A percentile compares a stretch with the other conserved stretches of the same genome.
Conservation (phyloP, 78 protist genomes). For the Polysphondylium violaceum region DNA sequence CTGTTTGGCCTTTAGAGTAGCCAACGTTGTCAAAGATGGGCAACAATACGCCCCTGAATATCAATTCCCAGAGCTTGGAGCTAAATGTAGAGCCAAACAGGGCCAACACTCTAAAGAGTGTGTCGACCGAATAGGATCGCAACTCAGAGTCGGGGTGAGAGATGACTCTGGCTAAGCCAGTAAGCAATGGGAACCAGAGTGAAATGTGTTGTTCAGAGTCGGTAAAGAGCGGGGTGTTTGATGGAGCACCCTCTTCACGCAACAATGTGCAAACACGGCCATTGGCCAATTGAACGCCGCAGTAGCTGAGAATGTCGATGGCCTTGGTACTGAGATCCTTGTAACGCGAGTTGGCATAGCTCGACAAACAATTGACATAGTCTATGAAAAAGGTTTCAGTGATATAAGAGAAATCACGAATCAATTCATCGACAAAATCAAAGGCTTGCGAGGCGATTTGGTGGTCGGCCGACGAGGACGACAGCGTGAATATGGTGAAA, state of each 20-base stretch:
- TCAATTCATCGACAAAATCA: conserved; percentile 72
- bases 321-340: conserved; percentile 45
- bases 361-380: conserved; percentile 90
- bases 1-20: conserved; percentile 67
- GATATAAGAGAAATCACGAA: conserved; percentile 63
- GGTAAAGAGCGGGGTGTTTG: conserved; percentile 48
- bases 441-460: conserved; percentile 84
- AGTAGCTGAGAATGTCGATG: conserved; percentile 70
- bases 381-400: conserved; percentile 89
- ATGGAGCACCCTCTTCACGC: conserved; percentile 54
- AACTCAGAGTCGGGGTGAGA: conserved; percentile 73
- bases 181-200: conserved; percentile 85
- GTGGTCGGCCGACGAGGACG: conserved; percentile 1
- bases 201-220: conserved; percentile 79
- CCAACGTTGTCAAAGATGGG: conserved; percentile 94
- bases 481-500: conserved; percentile 84
- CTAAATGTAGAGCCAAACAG: conserved; percentile 80
- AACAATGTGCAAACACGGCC: conserved; percentile 60
- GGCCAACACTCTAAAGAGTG: conserved; percentile 83
- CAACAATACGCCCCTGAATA: conserved; percentile 92
- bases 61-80: conserved; percentile 88
- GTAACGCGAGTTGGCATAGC: conserved; percentile 85
- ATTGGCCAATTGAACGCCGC: conserved; percentile 80
- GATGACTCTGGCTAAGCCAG: conserved; percentile 82
- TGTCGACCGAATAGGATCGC: conserved; percentile 85